These are phyloP conservation scores for Schizosaccharomyces versatilis DNA, from an alignment of 1,139 yeast species.

Conservation along the genomic window DNA sequence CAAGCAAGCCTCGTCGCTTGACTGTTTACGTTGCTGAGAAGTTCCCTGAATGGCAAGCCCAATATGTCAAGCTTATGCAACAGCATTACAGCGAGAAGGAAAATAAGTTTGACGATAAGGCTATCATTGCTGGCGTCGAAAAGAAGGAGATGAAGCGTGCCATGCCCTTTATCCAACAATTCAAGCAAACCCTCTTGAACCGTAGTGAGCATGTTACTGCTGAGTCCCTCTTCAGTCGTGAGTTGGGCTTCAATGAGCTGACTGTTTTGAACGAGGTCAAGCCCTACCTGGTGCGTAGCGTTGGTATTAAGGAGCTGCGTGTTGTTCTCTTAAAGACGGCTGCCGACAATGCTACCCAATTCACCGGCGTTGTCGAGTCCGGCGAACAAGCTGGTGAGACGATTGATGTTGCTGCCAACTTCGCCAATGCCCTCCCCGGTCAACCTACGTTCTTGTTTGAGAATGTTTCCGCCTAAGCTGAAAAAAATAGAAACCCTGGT, in stretches of 20 bases:
- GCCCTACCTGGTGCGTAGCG: constrained; percentile 31
- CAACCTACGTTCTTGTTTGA: constrained; percentile 65
- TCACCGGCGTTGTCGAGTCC: constrained; percentile 39
- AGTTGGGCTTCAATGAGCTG: constrained; percentile 59
- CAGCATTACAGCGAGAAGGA: constrained; percentile 36
- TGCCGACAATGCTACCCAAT: not conserved
- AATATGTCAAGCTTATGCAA: constrained; percentile 63
- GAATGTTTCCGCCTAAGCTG: constrained; percentile 22
- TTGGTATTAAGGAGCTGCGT: constrained; percentile 35
- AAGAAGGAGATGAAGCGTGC: constrained; percentile 58
- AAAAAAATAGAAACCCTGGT: not conserved
- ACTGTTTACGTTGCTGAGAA: constrained; percentile 51
- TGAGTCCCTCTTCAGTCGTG: constrained; percentile 54
- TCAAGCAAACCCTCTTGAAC: constrained; percentile 50
- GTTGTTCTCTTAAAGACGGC: constrained; percentile 30
- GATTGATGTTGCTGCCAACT: constrained; percentile 43
- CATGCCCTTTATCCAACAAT: constrained; percentile 80
- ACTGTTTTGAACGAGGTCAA: constrained; percentile 31
- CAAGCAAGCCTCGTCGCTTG: constrained; percentile 47
- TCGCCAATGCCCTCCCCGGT: constrained; percentile 80
- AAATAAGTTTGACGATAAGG: constrained; percentile 9
- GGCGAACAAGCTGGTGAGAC: constrained; percentile 50
- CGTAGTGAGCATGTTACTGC: constrained; percentile 34
- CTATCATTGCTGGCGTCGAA: constrained; percentile 12
- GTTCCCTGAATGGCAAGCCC: constrained; percentile 94